Conservation (phyloP, 176 grass and related monocot genomes). For the Eragrostis curvula region DNA sequence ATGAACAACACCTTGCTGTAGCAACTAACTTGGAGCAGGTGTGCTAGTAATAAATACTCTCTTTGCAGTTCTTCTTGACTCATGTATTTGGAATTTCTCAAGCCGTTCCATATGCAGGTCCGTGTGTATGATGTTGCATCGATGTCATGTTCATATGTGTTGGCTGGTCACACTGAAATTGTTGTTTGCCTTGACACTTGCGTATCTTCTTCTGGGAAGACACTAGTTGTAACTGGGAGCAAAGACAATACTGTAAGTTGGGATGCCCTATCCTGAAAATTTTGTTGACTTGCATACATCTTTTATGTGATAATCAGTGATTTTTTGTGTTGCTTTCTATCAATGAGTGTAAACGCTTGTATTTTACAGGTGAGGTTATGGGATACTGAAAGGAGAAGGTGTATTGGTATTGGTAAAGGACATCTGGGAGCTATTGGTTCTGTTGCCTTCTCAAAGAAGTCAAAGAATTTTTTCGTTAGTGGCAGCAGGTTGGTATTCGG, state of each 20-base stretch:
- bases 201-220: slow-evolving; percentile 63
- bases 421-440: slow-evolving; percentile 89
- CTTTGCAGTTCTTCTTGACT: slow-evolving; percentile 12
- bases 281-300: background rate
- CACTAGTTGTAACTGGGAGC: slow-evolving; percentile 87
- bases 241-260: slow-evolving; percentile 91
- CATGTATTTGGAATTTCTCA: slow-evolving; percentile 35
- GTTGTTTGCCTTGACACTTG: slow-evolving; percentile 92
- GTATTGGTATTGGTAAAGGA: slow-evolving; percentile 85
- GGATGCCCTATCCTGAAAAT: slow-evolving; percentile 6
- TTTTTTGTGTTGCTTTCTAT: slow-evolving; percentile 21
- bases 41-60: slow-evolving; percentile 10
- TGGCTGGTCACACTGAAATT: slow-evolving; percentile 89
- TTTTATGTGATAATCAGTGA: background rate
- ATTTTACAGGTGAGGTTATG: slow-evolving; percentile 78
- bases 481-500: slow-evolving; percentile 72
- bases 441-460: slow-evolving; percentile 91
- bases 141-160: slow-evolving; percentile 93
- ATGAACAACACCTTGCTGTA: slow-evolving; percentile 87
- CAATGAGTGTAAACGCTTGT: slow-evolving; percentile 3
- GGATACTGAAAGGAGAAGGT: slow-evolving; percentile 78
- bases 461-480: slow-evolving; percentile 81
- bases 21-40: slow-evolving; percentile 99
- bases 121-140: slow-evolving; percentile 81
- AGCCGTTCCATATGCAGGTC: slow-evolving; percentile 56